Percentiles rank a stretch among this genome's conserved stretches.
These are phyloP conservation scores for Melastoma candidum DNA, from an alignment of 441 rosid genomes.

Conservation along the genomic window DNA sequence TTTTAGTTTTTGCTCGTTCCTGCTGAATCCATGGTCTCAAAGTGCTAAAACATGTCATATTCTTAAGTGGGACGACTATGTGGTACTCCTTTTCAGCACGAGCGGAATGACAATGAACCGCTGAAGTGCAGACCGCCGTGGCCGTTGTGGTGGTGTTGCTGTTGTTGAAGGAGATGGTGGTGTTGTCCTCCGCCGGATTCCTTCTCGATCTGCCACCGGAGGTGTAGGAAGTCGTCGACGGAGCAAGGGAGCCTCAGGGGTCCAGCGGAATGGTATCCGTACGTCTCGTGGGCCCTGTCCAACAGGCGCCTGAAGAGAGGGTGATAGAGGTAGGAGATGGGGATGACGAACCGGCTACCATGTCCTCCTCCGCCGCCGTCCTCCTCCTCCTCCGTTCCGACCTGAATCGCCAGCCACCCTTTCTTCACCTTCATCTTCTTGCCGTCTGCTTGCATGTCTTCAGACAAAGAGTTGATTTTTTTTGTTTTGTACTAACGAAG, in stretches of 20 bases:
- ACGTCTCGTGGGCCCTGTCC: conserved; percentile 31
- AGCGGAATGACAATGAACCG: conserved; percentile 23
- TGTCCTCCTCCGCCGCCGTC: not conserved
- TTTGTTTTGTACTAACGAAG: too few relatives aligned
- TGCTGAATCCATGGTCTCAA: too few relatives aligned
- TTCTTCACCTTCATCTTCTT: conserved; percentile 36
- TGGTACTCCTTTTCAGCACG: conserved; percentile 16
- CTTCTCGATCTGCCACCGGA: conserved; percentile 29
- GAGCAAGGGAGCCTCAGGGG: conserved; percentile 36
- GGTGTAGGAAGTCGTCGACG: conserved; percentile 31
- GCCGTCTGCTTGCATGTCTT: not conserved
- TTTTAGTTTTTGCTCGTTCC: too few relatives aligned
- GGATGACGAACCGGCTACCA: conserved; percentile 26
- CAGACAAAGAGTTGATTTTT: too few relatives aligned
- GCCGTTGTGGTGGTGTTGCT: conserved; percentile 10
- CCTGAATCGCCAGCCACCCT: conserved; percentile 35
- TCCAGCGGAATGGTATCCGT: conserved; percentile 30
- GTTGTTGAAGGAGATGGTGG: not conserved
- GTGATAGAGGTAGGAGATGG: conserved; percentile 32
- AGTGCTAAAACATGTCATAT: not conserved
- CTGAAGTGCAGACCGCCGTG: conserved; percentile 18
- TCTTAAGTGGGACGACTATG: too few relatives aligned
- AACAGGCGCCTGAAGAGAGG: conserved; percentile 31
- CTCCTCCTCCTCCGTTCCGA: conserved; percentile 30
- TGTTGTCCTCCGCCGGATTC: conserved; percentile 11